Evolutionary conservation across 2,329 filamentous ascomycete species (phyloP), one percentile per base, ranked within the genome.

Genomic region (Pezicula radicicola): DNA sequence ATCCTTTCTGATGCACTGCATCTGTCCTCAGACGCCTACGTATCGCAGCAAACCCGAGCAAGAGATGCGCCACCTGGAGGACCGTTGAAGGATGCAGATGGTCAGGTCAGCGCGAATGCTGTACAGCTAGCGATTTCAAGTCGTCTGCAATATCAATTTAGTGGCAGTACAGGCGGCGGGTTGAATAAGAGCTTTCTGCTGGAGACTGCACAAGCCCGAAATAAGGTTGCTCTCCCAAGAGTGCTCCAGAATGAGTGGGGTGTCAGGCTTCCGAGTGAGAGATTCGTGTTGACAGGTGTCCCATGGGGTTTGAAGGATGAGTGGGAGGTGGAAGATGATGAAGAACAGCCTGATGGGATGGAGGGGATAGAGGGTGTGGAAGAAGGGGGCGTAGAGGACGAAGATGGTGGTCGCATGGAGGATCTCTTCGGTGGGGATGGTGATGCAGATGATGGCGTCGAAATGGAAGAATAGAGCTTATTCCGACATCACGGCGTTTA

Each of bases 131-230:
- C 88, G 21, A 88, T 92, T 51, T 79, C 82, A 4, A 82, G 80
- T 44, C 76, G 88, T 4, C 75, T 89, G 41, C 79, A 83, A 28
- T 87, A 85, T 66, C 85, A 89, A 65, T 91, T 91, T 70, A 74
- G 79, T 55, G 71, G 80, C 55, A 75, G 78, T 63, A 60, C 56
- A 51, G 67, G 66, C 2, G 75, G 79, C 33, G 80, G 80, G 8
- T 73, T 82, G 47, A 81, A 76, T 67, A 92, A 92, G 66, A 89
- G 93, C 59, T 91, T 88, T 68, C 77, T 92, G 73, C 72, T 85
- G 51, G 87, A 91, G 66, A 74, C 91, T n/a, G 89, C 88, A 12
- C 75, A 79, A 56, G 84, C 88, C 65, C 74, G 85, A 57, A 91
- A 91, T 70, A 81, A 81, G 61, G 75, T 87, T 27, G 79, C 78